Percentiles rank a stretch among this genome's conserved stretches.
Conservation (phyloP, 2,329 filamentous ascomycete species). For the Cladosporium sp. region DNA sequence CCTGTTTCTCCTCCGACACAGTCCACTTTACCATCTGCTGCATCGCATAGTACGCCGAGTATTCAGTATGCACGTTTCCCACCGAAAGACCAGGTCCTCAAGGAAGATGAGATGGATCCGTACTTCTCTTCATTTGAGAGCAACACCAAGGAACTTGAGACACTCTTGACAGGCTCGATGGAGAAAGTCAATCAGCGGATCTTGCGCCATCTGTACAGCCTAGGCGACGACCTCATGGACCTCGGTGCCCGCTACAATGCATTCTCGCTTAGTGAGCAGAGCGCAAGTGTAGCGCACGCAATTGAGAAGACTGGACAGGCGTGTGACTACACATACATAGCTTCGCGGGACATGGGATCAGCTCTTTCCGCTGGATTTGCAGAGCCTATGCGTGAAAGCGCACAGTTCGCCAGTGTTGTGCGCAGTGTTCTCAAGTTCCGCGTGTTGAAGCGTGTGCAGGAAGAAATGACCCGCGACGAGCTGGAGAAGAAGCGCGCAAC, state of each 20-base stretch:
- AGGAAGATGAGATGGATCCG: slow-evolving; percentile 87
- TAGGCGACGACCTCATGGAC: slow-evolving; percentile 87
- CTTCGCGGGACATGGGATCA: slow-evolving; percentile 84
- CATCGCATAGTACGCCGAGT: slow-evolving; percentile 59
- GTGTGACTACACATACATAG: slow-evolving; percentile 92
- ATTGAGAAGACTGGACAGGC: slow-evolving; percentile 95
- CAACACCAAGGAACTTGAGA: slow-evolving; percentile 87
- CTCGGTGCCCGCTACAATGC: slow-evolving; percentile 95
- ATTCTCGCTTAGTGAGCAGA: slow-evolving; percentile 91
- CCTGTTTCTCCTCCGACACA: slow-evolving; percentile 56
- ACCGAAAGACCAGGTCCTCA: slow-evolving; percentile 70
- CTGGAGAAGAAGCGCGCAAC: slow-evolving; percentile 80
- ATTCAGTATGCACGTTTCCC: slow-evolving; percentile 79
- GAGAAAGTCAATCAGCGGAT: slow-evolving; percentile 94
- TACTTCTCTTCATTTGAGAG: slow-evolving; percentile 94
- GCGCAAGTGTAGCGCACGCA: slow-evolving; percentile 81
- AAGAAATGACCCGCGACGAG: slow-evolving; percentile 95
- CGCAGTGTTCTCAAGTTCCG: slow-evolving; percentile 84
- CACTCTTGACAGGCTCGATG: slow-evolving; percentile 85
- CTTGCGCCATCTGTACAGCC: slow-evolving; percentile 76
- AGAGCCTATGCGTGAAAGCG: slow-evolving; percentile 96
- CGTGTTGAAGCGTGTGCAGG: slow-evolving; percentile 90
- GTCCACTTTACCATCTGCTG: slow-evolving; percentile 51
- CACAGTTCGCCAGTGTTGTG: slow-evolving; percentile 94
- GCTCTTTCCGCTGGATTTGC: slow-evolving; percentile 91